These are phyloP conservation scores for Aspergillus panamensis DNA, from an alignment of 495 filamentous ascomycete species.

Conservation along the genomic window DNA sequence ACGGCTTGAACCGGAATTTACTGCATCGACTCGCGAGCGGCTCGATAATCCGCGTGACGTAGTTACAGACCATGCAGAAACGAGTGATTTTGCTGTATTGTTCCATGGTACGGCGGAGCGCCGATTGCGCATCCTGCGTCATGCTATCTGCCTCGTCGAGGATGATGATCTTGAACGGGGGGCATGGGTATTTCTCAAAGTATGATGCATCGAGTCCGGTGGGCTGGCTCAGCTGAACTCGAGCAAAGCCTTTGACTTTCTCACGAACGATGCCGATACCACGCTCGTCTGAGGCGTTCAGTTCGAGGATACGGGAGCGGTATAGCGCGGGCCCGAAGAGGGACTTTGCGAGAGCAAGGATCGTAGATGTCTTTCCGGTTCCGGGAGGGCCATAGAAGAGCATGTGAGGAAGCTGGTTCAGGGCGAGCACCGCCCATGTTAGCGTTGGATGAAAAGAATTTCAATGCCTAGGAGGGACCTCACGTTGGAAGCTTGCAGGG, in stretches of 20 bases:
- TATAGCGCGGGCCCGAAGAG: conserved; percentile 95
- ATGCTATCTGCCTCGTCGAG: conserved; percentile 97
- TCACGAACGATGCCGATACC: conserved; percentile 96
- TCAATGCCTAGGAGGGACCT: conserved; percentile 18
- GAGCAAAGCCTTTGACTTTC: conserved; percentile 97
- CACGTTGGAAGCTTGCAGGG: conserved; percentile 90
- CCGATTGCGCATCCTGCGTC: conserved; percentile 97
- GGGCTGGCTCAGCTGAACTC: conserved; percentile 85
- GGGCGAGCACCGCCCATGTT: not conserved
- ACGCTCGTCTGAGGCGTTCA: conserved; percentile 98
- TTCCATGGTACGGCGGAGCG: conserved; percentile 93
- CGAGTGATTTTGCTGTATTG: conserved; percentile 93
- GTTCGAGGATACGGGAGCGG: conserved; percentile 89
- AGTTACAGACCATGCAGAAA: conserved; percentile 98
- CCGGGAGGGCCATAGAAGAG: conserved; percentile 98
- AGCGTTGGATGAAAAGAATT: not conserved
- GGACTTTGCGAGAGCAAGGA: conserved; percentile 93
- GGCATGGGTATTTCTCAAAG: conserved; percentile 78
- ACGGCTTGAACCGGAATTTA: conserved; percentile 96
- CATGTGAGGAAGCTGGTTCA: conserved; percentile 84
- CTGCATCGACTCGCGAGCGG: conserved; percentile 85
- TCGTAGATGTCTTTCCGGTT: conserved; percentile 98
- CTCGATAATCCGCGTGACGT: conserved; percentile 96
- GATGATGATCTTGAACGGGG: conserved; percentile 97
- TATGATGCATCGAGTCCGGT: conserved; percentile 60